These are phyloP conservation scores for Avena insularis DNA, from an alignment of 176 grass and related monocot species.

Conservation along the genomic window DNA sequence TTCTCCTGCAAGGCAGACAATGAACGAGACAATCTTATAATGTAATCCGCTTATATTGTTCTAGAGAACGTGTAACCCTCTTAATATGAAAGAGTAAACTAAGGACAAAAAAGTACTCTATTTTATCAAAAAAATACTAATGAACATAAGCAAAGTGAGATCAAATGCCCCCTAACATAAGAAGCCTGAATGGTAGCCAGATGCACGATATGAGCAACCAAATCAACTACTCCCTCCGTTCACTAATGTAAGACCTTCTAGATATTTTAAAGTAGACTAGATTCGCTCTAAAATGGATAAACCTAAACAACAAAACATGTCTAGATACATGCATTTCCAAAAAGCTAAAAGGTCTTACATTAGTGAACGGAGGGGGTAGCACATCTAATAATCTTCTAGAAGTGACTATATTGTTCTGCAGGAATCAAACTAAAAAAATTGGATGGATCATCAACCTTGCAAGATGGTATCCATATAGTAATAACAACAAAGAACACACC, in stretches of 20 bases:
- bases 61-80: background rate
- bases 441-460: slow-evolving; percentile 19
- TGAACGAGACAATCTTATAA: background rate
- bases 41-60: background rate
- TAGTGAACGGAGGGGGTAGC: background rate
- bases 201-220: slow-evolving; percentile 15
- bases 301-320: too few relatives aligned
- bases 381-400: background rate
- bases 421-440: background rate
- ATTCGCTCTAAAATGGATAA: too few relatives aligned
- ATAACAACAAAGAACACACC: background rate
- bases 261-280: too few relatives aligned
- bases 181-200: background rate
- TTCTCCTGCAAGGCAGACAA: slow-evolving; percentile 31
- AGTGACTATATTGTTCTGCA: background rate
- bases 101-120: background rate
- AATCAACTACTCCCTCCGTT: background rate
- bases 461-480: background rate
- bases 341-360: too few relatives aligned
- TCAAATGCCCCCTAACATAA: background rate
- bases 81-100: background rate
- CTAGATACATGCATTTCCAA: too few relatives aligned
- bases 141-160: background rate
- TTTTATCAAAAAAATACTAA: background rate
- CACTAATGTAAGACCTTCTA: too few relatives aligned